Conservation (phyloP, 2,329 filamentous ascomycete genomes). For the Pseudogymnoascus sp. region DNA sequence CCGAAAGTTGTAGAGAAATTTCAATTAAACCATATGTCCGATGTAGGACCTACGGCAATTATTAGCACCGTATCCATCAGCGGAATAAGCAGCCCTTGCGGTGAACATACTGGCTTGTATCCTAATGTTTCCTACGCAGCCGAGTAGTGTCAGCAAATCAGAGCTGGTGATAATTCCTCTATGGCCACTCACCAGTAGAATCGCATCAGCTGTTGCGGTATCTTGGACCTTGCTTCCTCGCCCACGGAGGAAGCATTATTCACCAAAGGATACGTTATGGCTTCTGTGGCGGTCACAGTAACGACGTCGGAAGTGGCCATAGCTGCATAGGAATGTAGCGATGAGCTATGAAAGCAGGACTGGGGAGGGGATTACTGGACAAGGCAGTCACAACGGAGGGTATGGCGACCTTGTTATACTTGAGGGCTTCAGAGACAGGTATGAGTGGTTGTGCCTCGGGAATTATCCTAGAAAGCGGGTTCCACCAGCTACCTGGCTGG, state of each 20-base stretch:
- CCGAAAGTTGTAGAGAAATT: conserved; percentile 52
- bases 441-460: background rate
- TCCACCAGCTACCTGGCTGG: background rate
- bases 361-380: background rate
- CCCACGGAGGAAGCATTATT: conserved; percentile 13
- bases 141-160: background rate
- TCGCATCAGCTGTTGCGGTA: conserved; percentile 29
- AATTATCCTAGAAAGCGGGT: background rate
- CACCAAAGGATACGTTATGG: background rate
- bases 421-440: background rate
- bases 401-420: background rate
- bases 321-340: background rate
- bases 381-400: background rate
- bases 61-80: background rate
- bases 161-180: conserved; percentile 16
- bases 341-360: background rate
- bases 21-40: conserved; percentile 48
- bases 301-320: background rate
- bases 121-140: conserved; percentile 37
- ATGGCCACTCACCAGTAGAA: conserved; percentile 27
- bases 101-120: conserved; percentile 42
- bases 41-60: conserved; percentile 40
- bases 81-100: background rate
- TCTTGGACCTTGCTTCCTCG: conserved; percentile 23
- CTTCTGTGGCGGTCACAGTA: background rate